These are phyloP conservation scores for Russula emetica DNA, from an alignment of 768 basidiomycete species.

Conservation along the genomic window DNA sequence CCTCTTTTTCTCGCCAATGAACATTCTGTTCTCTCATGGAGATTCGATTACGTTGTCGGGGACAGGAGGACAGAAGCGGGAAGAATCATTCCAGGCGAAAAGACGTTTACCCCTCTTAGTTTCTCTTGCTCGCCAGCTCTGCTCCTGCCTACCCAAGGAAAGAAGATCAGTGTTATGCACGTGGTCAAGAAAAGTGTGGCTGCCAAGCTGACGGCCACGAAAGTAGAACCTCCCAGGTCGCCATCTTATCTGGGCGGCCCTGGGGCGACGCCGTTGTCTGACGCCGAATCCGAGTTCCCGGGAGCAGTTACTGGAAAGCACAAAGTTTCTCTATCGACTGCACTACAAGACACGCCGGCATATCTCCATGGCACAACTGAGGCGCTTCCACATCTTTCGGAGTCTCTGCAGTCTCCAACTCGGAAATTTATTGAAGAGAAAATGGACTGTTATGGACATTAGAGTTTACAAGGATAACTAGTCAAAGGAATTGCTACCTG, in stretches of 20 bases:
- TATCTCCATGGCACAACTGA: background rate
- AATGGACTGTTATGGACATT: no score
- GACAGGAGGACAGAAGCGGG: slow-evolving; percentile 50
- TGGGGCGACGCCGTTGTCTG: background rate
- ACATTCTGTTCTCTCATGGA: slow-evolving; percentile 55
- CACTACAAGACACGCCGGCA: background rate
- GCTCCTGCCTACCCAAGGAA: slow-evolving; percentile 58
- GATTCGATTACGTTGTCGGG: slow-evolving; percentile 73
- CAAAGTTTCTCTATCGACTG: background rate
- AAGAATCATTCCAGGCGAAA: slow-evolving; percentile 56
- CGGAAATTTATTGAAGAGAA: no score
- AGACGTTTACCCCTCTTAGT: slow-evolving; percentile 62
- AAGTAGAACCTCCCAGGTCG: slow-evolving; percentile 44
- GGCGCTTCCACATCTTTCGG: background rate
- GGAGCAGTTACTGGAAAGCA: background rate
- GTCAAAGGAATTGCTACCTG: no score
- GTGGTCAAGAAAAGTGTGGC: slow-evolving; percentile 66
- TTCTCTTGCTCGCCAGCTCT: slow-evolving; percentile 73
- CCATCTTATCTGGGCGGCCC: slow-evolving; percentile 1
- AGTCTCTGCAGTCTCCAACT: background rate
- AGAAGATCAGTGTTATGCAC: slow-evolving; percentile 63
- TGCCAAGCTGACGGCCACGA: slow-evolving; percentile 61
- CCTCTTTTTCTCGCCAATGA: slow-evolving; percentile 24
- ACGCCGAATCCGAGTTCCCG: background rate
- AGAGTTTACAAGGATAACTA: no score